Percentiles rank a stretch among this genome's conserved stretches.
Conservation (phyloP, 2,329 filamentous ascomycete species). For the Penicillium sp. region DNA sequence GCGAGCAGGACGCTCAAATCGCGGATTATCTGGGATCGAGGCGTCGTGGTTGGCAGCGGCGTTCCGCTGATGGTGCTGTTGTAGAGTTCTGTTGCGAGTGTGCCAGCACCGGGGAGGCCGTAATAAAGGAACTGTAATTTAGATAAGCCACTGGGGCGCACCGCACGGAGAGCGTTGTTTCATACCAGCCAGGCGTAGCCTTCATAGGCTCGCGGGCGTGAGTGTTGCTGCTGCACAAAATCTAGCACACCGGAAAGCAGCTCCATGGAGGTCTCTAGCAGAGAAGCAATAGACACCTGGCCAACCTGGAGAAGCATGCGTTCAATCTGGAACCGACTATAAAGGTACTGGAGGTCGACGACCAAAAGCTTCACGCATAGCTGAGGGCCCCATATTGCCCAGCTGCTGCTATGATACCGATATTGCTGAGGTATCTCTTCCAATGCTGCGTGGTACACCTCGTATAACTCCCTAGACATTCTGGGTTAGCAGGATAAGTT, state of each 20-base stretch:
- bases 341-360: constrained; percentile 8
- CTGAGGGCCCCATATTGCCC: not conserved
- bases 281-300: not conserved
- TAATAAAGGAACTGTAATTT: constrained; percentile 14
- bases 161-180: not conserved
- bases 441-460: not conserved
- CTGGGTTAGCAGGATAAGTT: not conserved
- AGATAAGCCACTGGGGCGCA: not conserved
- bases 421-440: not conserved
- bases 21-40: not conserved
- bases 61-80: not conserved
- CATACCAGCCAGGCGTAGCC: not conserved
- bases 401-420: not conserved
- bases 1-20: not conserved
- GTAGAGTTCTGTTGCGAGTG: constrained; percentile 13
- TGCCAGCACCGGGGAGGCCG: constrained; percentile 15
- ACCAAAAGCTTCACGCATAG: not conserved
- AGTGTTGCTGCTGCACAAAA: constrained; percentile 8
- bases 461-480: not conserved
- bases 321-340: constrained; percentile 14
- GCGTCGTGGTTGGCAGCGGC: not conserved
- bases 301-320: constrained; percentile 10
- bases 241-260: constrained; percentile 14
- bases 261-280: constrained; percentile 11
- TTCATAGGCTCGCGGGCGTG: not conserved